phyloP scores from a whole-genome alignment of 371 early-diverging fungal species.

The Blakeslea trispora region DNA sequence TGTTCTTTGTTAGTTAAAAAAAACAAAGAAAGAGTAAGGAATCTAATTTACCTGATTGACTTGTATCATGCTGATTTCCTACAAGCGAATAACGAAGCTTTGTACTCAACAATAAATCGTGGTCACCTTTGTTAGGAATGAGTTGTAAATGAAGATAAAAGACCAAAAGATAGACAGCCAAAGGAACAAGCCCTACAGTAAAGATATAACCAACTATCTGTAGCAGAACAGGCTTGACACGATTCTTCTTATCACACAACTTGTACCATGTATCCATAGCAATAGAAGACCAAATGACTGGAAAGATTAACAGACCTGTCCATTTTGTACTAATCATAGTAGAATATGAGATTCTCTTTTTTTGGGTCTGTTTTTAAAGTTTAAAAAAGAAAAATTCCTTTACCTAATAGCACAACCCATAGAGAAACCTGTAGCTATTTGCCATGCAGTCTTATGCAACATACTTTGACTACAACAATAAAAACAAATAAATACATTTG shows the following conservation, averaged over 20 bases:
- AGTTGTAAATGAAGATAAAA: constrained; percentile 84
- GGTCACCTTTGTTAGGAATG: constrained; percentile 70
- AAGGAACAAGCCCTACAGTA: constrained; percentile 78
- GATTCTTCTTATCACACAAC: constrained; percentile 68
- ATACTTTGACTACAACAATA: constrained; percentile 40
- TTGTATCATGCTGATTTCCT: constrained; percentile 28
- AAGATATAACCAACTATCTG: constrained; percentile 62
- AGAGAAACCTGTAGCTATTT: constrained; percentile 59
- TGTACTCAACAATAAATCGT: constrained; percentile 80
- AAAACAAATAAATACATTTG: background rate
- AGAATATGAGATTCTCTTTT: no score
- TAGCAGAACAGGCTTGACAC: constrained; percentile 35
- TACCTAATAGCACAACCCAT: constrained; percentile 34
- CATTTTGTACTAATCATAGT: constrained; percentile 36
- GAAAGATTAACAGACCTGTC: constrained; percentile 27
- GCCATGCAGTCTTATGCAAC: constrained; percentile 61
- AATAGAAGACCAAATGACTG: constrained; percentile 58
- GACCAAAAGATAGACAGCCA: constrained; percentile 71
- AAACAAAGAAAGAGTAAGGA: constrained; percentile 10
- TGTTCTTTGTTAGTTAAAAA: background rate
- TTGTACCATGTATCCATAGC: constrained; percentile 80
- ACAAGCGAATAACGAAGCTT: constrained; percentile 62
- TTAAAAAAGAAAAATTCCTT: constrained; percentile 41
- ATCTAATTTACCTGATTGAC: constrained; percentile 25
- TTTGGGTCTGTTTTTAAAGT: background rate